Percentiles rank a stretch among this genome's conserved stretches.
Conservation (phyloP, 768 basidiomycete species). For the Podaxis pistillaris region DNA sequence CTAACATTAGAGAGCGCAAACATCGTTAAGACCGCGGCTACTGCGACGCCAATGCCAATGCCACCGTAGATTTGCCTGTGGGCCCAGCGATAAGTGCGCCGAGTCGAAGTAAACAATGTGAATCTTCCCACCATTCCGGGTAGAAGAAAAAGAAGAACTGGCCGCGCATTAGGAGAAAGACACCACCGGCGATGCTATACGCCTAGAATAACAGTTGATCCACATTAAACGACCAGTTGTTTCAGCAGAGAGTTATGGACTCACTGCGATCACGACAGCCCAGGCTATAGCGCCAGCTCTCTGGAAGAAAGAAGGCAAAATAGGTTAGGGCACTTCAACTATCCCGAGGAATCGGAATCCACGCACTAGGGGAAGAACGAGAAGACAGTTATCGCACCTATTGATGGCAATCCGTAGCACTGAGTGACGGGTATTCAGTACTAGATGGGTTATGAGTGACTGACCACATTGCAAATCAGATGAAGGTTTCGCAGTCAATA, state of each 20-base stretch:
- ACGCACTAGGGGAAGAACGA: conserved; percentile 69
- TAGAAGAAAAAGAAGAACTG: conserved; percentile 63
- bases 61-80: conserved; percentile 72
- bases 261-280: conserved; percentile 61
- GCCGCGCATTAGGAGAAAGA: conserved; percentile 61
- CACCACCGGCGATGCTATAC: conserved; percentile 65
- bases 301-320: conserved; percentile 35
- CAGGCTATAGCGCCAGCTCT: conserved; percentile 72
- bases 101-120: not conserved
- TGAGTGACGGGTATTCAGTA: conserved; percentile 9
- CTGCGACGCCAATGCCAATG: conserved; percentile 53
- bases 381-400: conserved; percentile 81
- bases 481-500: conserved; percentile 22
- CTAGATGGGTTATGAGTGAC: conserved; percentile 14
- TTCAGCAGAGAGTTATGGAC: conserved; percentile 21
- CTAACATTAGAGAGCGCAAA: conserved; percentile 65
- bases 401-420: conserved; percentile 10
- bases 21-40: conserved; percentile 49
- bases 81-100: conserved; percentile 11
- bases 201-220: conserved; percentile 33
- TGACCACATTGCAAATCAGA: conserved; percentile 27
- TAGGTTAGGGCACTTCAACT: conserved; percentile 26
- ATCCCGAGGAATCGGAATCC: conserved; percentile 12
- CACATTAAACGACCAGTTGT: conserved; percentile 12
- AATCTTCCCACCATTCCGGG: conserved; percentile 55